phyloP scores from a whole-genome alignment of 2,329 filamentous ascomycete species.

The Simplicillium aogashimaense region DNA sequence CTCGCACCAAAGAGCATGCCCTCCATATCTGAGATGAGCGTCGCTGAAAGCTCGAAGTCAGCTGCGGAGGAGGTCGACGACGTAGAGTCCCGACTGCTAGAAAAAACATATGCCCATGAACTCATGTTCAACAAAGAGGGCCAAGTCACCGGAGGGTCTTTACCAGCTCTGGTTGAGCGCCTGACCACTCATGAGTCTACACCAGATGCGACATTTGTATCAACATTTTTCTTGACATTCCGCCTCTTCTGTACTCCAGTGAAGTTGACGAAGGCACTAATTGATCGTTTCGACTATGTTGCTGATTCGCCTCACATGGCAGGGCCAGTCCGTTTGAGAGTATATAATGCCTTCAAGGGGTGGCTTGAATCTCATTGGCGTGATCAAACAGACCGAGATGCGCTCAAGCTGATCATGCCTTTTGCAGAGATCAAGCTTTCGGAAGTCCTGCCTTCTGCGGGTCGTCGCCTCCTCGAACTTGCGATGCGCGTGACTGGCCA shows the following conservation, averaged over 20 bases:
- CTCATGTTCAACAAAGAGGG: slow-evolving; percentile 91
- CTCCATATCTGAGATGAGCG: slow-evolving; percentile 59
- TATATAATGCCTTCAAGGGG: slow-evolving; percentile 94
- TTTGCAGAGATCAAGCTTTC: slow-evolving; percentile 71
- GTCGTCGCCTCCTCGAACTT: slow-evolving; percentile 70
- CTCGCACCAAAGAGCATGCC: slow-evolving; percentile 46
- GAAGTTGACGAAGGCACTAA: slow-evolving; percentile 71
- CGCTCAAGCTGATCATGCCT: slow-evolving; percentile 63
- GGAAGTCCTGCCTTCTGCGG: slow-evolving; percentile 62
- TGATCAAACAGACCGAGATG: slow-evolving; percentile 66
- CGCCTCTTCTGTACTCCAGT: slow-evolving; percentile 78
- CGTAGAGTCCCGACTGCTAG: slow-evolving; percentile 73
- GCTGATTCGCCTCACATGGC: slow-evolving; percentile 65
- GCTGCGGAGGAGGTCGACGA: slow-evolving; percentile 70
- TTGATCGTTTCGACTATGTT: slow-evolving; percentile 88
- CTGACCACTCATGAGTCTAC: slow-evolving; percentile 89
- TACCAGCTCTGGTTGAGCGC: slow-evolving; percentile 86
- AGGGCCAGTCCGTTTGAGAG: slow-evolving; percentile 72
- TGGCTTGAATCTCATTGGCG: slow-evolving; percentile 98
- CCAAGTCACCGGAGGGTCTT: slow-evolving; percentile 83
- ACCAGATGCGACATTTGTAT: slow-evolving; percentile 83
- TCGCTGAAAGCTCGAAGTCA: slow-evolving; percentile 49
- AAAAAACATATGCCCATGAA: slow-evolving; percentile 85
- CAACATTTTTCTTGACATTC: slow-evolving; percentile 94
- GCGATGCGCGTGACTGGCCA: slow-evolving; percentile 67